Evolutionary conservation across 1,284 basidiomycete species (phyloP), one percentile per base, ranked within the genome.

Genomic region (Sanghuangporus baumii): DNA sequence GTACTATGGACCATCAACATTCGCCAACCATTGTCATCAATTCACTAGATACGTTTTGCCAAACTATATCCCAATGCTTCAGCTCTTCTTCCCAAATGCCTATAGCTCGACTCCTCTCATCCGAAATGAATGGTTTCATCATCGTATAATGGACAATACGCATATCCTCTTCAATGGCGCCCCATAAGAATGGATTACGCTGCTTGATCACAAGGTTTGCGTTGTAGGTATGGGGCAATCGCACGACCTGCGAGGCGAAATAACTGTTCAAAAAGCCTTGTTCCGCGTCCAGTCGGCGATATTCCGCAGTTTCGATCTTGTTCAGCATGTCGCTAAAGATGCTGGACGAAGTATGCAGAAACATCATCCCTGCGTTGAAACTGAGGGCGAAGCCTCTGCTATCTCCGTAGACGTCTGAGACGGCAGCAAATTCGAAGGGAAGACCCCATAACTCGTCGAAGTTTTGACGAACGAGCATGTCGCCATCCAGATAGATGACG

Each of bases 191-290:
- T 34, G 72, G 72, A 62, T 68, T 73, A 34, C 72, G 69, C 52
- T 63, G 61, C 69, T 79, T 80, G 69, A 79, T 77, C 12, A 75
- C 77, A 11, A 80, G 70, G 67, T 79, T 79, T 59, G 71, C 76
- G 67, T 80, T 80, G 69, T 80, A 80, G 36, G 73, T 73, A 66
- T 77, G 78, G 2, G 79, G 79, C 2, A 81, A 70, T 14, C 75
- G 71, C 23, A 76, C 64, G 23, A 68, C 74, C 47, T 73, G 73
- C 43, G 73, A 69, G 2, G 72, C 75, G 59, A 76, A 80, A 66
- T 76, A 80, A 20, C 75, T 67, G 67, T 80, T 80, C 26, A 81
- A 69, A 68, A 79, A 79, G n/a, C 76, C 71, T 68, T 80, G 79
- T 65, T 80, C 79, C 4, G 78, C 79, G 54, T 78, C 69, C 9